Evolutionary conservation across 2,329 filamentous ascomycete species (phyloP).

Genomic region (Onygena corvina): DNA sequence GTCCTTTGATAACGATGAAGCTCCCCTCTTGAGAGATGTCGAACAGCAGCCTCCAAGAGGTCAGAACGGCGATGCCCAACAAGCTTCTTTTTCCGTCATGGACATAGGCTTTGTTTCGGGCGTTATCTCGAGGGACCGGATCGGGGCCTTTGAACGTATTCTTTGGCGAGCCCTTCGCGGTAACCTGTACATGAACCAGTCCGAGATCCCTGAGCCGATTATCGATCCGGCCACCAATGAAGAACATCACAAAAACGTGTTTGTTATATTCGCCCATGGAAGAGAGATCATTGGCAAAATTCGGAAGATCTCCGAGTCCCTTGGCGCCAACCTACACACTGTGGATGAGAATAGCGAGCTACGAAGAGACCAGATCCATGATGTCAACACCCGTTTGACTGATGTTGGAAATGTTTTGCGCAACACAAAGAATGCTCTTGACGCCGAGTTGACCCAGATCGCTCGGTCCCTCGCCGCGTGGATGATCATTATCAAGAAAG

Average conservation of each 20-base stretch:
- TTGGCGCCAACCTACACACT: conserved; percentile 89
- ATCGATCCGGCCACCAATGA: conserved; percentile 89
- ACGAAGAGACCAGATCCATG: conserved; percentile 87
- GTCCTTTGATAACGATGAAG: conserved; percentile 77
- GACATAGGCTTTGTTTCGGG: conserved; percentile 98
- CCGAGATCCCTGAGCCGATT: conserved; percentile 88
- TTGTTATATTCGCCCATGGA: conserved; percentile 97
- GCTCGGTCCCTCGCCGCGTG: conserved; percentile 84
- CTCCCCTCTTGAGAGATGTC: conserved; percentile 81
- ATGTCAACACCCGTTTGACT: conserved; percentile 85
- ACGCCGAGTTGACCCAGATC: conserved; percentile 87
- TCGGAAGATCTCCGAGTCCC: conserved; percentile 94
- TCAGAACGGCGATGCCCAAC: conserved; percentile 51
- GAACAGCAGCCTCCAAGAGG: conserved; percentile 59
- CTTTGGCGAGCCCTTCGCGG: conserved; percentile 93
- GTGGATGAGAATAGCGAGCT: conserved; percentile 97
- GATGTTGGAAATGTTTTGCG: conserved; percentile 85
- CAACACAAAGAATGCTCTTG: conserved; percentile 89
- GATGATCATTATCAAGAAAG: conserved; percentile 96
- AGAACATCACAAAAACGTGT: conserved; percentile 89
- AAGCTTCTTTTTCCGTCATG: conserved; percentile 88
- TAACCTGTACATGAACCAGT: conserved; percentile 99
- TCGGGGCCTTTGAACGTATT: conserved; percentile 92
- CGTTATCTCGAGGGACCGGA: conserved; percentile 84
- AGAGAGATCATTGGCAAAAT: conserved; percentile 99